Base-by-base conservation (phyloP, 2,329 filamentous ascomycete species). In the Cladosporium sp. region DNA sequence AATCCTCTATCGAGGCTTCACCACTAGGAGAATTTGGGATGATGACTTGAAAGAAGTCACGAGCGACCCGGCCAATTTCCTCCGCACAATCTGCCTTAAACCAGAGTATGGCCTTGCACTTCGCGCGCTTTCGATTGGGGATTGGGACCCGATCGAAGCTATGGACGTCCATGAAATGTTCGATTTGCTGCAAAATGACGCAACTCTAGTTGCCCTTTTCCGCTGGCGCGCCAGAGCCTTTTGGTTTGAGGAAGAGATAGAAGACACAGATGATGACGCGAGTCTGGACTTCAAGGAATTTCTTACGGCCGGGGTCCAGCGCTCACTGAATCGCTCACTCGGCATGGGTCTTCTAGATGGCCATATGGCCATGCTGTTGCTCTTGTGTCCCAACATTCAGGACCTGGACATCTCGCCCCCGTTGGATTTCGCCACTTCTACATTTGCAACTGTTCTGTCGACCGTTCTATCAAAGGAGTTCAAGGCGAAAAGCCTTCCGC, bases 341-440 rank as follows among this genome's bases (percentile, higher is more conserved):
- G 30, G 16, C 7, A 20, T 48, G 35, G 33, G 36, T 20, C 18
- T 25, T 2, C 12, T 15, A 11, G 43, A 48, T 15, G 43, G 20
- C 5, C 36, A 33, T 12, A 33, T 48, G 36, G 25, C 18, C 8
- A 7, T 47, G 43, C 22, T 47, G 25, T 15, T 47, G 25, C 13
- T 48, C 25, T 8, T 48, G 43, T 48, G 43, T 7, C 43, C 43
- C 3, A 33, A 40, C 3, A 48, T 48, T 12, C 38, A 18, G 16
- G 35, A 48, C 6, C 16, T 48, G 16, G 13, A 47, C 25, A 32
- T 47, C 3, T 19, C 11, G 8, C 19, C 20, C 7, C 19, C 42
- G 12, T 9, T 33, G n/a, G 29, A 36, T 7, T 22, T 18, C 16
- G 19, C 13, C 3, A 2, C 12, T 8, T n/a, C 27, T 6, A 15